Percentiles rank a stretch among this genome's conserved stretches.
Conservation (phyloP, 148 eudicot genomes). For the Fallopia convolvulus region DNA sequence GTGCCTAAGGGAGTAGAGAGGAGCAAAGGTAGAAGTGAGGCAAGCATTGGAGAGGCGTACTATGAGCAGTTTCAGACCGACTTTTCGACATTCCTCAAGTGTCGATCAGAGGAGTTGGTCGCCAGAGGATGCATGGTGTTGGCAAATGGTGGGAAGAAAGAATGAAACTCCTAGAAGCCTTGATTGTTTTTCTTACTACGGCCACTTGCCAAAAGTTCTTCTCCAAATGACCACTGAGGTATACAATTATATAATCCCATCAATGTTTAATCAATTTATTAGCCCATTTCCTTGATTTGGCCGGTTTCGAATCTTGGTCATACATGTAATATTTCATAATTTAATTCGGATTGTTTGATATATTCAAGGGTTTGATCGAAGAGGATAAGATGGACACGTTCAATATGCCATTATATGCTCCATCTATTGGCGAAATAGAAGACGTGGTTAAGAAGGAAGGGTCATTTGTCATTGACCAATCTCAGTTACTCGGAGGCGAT, state of each 20-base stretch:
- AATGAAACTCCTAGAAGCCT: neutral
- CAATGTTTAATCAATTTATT: neutral
- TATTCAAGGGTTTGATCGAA: neutral
- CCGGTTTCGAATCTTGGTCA: neutral
- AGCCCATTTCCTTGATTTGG: too few species aligned
- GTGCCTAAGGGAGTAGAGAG: neutral
- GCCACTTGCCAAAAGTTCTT: constrained; percentile 1
- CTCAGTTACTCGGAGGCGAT: neutral
- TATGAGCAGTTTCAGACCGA: constrained; percentile 39
- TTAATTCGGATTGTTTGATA: neutral
- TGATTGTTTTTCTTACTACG: neutral
- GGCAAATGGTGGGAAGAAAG: constrained; percentile 38
- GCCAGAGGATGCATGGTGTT: constrained; percentile 58
- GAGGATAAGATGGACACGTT: neutral
- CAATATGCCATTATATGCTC: neutral
- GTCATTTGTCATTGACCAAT: neutral
- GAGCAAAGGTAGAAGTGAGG: constrained; percentile 26
- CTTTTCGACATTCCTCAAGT: constrained; percentile 34
- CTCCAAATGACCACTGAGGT: constrained; percentile 4
- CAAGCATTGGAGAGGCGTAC: constrained; percentile 39
- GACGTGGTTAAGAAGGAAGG: neutral
- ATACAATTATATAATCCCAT: neutral
- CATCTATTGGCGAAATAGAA: neutral
- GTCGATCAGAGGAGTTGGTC: constrained; percentile 47
- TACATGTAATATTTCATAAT: neutral